phyloP scores from a whole-genome alignment of 108 stramenopile genomes.

The Nannochloropsis salina region DNA sequence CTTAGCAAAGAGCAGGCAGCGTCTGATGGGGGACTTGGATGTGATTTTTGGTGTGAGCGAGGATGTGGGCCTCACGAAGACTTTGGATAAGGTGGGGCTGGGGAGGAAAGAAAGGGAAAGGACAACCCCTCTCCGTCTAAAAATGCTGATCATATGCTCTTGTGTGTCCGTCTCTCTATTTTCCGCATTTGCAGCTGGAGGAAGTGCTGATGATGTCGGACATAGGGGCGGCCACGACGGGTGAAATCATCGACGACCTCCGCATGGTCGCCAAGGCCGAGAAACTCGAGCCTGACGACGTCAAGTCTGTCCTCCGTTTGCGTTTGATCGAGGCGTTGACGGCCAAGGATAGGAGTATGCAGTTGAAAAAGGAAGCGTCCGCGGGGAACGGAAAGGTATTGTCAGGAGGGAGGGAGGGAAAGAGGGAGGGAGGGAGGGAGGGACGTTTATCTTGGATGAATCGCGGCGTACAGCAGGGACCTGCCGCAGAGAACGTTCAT shows the following conservation, averaged over 20 bases:
- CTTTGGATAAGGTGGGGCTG: background rate
- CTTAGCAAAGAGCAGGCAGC: conserved; percentile 45
- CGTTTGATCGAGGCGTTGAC: conserved; percentile 37
- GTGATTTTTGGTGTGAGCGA: background rate
- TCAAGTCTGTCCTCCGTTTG: conserved; percentile 41
- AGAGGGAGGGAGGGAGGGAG: background rate
- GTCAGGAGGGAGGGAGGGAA: background rate
- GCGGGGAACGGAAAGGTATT: background rate
- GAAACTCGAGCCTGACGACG: conserved; percentile 35
- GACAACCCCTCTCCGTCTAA: background rate
- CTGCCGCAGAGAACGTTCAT: too few relatives aligned
- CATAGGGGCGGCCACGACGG: conserved; percentile 43
- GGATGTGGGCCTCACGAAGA: background rate
- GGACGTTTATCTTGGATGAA: background rate
- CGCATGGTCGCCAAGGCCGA: conserved; percentile 28
- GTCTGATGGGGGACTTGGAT: background rate
- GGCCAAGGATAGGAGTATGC: conserved; percentile 5
- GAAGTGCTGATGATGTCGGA: conserved; percentile 31
- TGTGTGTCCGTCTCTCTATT: background rate
- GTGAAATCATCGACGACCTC: conserved; percentile 44
- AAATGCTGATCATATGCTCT: background rate
- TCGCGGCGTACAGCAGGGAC: too few relatives aligned
- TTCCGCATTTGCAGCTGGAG: conserved; percentile 26
- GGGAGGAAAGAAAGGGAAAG: background rate
- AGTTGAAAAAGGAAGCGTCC: background rate